Evolutionary conservation across 345 rosid genomes (phyloP).

Genomic region (Lagerstroemia speciosa): DNA sequence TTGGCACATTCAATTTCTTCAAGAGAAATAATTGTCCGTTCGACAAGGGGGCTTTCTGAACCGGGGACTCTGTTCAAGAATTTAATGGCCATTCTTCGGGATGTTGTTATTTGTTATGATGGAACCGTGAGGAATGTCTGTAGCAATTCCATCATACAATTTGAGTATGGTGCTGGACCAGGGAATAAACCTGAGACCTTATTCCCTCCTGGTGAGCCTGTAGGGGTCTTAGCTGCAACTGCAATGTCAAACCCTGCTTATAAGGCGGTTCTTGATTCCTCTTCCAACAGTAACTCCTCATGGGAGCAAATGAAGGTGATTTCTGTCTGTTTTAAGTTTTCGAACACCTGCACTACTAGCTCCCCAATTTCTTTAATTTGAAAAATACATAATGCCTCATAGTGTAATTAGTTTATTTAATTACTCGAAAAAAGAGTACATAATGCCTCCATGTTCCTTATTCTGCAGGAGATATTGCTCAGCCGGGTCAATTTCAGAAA

Average conservation of each 20-base stretch:
- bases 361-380: background rate
- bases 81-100: conserved; percentile 94
- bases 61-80: conserved; percentile 93
- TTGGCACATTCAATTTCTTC: conserved; percentile 75
- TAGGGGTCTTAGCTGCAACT: conserved; percentile 95
- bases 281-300: conserved; percentile 76
- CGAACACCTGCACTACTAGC: background rate
- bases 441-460: conserved; percentile 1
- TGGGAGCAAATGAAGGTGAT: conserved; percentile 98
- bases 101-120: conserved; percentile 77
- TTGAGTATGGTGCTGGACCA: conserved; percentile 54
- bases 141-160: conserved; percentile 78
- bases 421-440: too few relatives aligned
- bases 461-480: conserved; percentile 73
- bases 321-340: conserved; percentile 2
- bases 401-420: too few relatives aligned
- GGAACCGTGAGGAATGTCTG: conserved; percentile 83
- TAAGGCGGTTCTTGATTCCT: conserved; percentile 95
- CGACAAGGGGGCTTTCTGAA: conserved; percentile 84
- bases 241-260: conserved; percentile 98
- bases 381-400: background rate
- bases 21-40: conserved; percentile 84
- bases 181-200: conserved; percentile 36
- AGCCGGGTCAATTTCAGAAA: conserved; percentile 74
- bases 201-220: conserved; percentile 92